Evolutionary conservation across 805 yeast genomes (phyloP), one percentile per base, ranked within the genome.

Genomic region (Priceomyces medius): DNA sequence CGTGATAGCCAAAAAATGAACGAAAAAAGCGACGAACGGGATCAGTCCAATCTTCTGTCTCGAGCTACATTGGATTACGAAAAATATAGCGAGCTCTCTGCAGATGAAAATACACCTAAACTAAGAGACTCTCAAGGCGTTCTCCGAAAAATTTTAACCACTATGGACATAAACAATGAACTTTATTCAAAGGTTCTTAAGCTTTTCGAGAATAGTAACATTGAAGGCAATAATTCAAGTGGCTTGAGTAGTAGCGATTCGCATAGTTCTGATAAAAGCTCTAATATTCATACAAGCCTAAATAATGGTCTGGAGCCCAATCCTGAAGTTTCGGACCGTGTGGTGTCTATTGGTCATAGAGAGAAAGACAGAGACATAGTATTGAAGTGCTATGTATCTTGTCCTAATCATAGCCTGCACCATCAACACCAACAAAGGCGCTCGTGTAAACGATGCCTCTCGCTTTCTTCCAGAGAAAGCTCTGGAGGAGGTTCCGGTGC

Each of bases 371-470:
- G 42, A 32, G 32, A 38, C 18, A 29, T 42, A 8, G 42, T 52
- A 8, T 35, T 52, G 13, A 46, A 52, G 28, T 52, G 56, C 38
- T 53, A 47, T 38, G 32, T 50, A 28, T 53, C 55, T 40, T 49
- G 48, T 38, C 43, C 46, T 3, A 32, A 18, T 18, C 20, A 19
- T 20, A n/a, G n/a, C 9, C 45, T 28, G 17, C 40, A 40, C 10
- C 40, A 41, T 13, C 18, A 42, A 12, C 20, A 32, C n/a, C 16
- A 32, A 5, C 23, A 18, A 35, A 32, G 14, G 27, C 26, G 26
- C 19, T 13, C 33, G 26, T 32, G 36, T 12, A 28, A 26, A 20
- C 33, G 26, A 27, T 27, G 20, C 23, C 23, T 18, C 16, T 28
- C 34, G 4, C 18, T 32, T 8, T 17, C 24, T 8, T 32, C 35